Percentiles rank a stretch among this genome's conserved stretches.
phyloP scores from a whole-genome alignment of 2,329 filamentous ascomycete genomes.

The Pseudogymnoascus sp. region DNA sequence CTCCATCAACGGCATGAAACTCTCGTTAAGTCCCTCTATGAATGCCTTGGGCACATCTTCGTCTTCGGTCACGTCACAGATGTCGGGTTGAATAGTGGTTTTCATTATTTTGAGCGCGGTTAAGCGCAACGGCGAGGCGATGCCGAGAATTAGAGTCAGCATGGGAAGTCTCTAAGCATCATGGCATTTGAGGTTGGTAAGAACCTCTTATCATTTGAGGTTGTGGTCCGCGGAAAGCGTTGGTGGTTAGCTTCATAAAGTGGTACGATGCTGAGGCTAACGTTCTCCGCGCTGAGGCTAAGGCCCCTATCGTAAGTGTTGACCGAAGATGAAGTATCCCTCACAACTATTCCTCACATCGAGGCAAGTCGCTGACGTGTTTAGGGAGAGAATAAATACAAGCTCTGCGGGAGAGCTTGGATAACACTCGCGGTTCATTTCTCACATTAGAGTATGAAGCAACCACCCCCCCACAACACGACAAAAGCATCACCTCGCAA shows the following conservation, averaged over 20 bases:
- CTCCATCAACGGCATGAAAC: not conserved
- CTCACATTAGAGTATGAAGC: not conserved
- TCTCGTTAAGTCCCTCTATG: not conserved
- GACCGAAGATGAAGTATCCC: not conserved
- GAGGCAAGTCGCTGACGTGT: not conserved
- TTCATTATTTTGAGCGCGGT: not conserved
- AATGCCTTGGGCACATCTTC: not conserved
- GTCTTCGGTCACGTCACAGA: not conserved
- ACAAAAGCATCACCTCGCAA: not conserved
- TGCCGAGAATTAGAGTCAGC: not conserved
- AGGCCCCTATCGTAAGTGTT: not conserved
- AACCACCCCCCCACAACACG: not conserved
- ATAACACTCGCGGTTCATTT: not conserved
- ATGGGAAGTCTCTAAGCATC: not conserved
- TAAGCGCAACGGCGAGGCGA: not conserved
- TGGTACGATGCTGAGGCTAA: not conserved
- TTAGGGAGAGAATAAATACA: not conserved
- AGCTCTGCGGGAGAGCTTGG: not conserved
- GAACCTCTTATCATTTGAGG: not conserved
- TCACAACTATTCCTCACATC: not conserved
- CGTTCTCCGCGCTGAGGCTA: no score
- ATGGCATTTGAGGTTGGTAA: not conserved
- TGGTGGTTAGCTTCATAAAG: not conserved
- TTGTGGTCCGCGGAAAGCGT: not conserved
- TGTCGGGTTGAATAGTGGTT: not conserved